Evolutionary conservation across 2,329 filamentous ascomycete species (phyloP).

Genomic region (Pestalotiopsis sp.): DNA sequence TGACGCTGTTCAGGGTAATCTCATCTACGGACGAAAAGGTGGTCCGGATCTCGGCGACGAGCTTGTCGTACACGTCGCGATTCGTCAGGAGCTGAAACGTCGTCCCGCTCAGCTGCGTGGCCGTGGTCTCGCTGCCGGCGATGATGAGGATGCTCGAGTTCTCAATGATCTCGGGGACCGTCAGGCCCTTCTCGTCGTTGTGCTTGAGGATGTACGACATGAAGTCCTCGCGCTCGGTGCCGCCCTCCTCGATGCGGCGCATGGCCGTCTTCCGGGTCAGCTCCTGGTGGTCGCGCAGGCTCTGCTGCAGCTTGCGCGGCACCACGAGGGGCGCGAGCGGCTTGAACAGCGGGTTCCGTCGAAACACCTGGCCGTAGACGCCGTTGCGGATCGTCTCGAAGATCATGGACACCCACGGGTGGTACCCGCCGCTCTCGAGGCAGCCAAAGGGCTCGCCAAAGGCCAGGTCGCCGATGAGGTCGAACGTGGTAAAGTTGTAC

Average conservation of each 20-base stretch:
- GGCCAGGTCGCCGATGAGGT: constrained; percentile 10
- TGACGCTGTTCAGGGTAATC: constrained; percentile 35
- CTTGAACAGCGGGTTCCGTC: not conserved
- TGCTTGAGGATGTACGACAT: constrained; percentile 6
- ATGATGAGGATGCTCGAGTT: constrained; percentile 3
- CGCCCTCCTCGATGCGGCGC: not conserved
- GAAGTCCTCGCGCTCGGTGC: constrained; percentile 5
- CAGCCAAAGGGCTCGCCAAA: constrained; percentile 9
- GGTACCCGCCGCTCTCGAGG: not conserved
- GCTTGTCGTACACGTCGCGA: constrained; percentile 28
- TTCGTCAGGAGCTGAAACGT: constrained; percentile 41
- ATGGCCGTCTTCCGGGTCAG: not conserved
- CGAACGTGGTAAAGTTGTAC: constrained; percentile 10
- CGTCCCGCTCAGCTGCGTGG: constrained; percentile 41
- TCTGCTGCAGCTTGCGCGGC: not conserved
- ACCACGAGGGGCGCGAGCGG: not conserved
- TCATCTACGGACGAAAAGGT: constrained; percentile 37
- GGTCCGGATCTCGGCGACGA: constrained; percentile 40
- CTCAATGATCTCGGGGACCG: not conserved
- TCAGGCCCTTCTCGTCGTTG: constrained; percentile 5
- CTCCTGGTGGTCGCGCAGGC: not conserved
- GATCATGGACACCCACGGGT: constrained; percentile 2
- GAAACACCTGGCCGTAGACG: not conserved
- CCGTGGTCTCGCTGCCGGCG: constrained; percentile 24
- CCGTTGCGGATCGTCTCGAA: not conserved